Conservation (phyloP, 73 alveolate genomes). For the Effrenium voratum region DNA sequence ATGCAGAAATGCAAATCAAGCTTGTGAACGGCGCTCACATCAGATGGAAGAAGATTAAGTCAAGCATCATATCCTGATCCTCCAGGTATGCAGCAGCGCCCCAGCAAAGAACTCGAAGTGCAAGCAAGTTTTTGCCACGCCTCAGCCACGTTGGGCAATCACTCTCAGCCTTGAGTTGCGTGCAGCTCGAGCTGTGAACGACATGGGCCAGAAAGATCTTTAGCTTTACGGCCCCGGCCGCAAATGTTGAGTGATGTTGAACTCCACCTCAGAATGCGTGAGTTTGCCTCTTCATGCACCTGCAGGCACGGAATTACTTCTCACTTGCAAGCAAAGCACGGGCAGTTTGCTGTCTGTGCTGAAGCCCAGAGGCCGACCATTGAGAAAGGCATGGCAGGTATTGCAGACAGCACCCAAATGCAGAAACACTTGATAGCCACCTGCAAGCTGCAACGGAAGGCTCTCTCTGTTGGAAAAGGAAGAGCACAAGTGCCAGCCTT, state of each 20-base stretch:
- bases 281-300: no score
- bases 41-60: background rate
- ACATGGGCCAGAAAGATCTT: no score
- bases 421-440: constrained; percentile 50
- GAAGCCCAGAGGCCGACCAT: constrained; percentile 74
- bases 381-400: constrained; percentile 79
- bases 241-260: constrained; percentile 36
- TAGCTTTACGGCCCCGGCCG: no score
- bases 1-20: no score
- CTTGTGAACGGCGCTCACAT: background rate
- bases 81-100: constrained; percentile 87
- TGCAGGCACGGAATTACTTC: no score
- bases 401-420: constrained; percentile 88
- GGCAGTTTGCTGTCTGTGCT: constrained; percentile 94
- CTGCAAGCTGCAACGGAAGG: background rate
- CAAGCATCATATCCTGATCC: constrained; percentile 71
- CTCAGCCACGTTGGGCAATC: background rate
- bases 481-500: background rate
- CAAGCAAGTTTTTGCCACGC: constrained; percentile 32
- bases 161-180: background rate
- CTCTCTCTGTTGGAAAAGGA: background rate
- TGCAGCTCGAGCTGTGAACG: background rate
- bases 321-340: constrained; percentile 11
- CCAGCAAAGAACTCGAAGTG: constrained; percentile 82
- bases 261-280: constrained; percentile 25